phyloP scores from a whole-genome alignment of 2,329 filamentous ascomycete genomes.

The Leptosphaerulina australis region DNA sequence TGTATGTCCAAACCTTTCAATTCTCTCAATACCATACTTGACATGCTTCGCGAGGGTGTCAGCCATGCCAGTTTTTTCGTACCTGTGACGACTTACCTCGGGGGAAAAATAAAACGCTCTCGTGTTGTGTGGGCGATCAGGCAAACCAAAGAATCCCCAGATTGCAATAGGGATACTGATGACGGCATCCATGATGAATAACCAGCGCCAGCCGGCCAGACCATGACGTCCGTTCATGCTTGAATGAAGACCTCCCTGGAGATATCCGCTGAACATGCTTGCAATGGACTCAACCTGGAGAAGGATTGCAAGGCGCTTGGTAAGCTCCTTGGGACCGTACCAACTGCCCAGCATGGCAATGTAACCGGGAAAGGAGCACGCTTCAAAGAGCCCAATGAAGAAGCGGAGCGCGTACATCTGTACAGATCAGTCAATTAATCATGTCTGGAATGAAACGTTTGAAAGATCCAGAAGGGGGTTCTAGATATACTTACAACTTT shows the following conservation, averaged over 20 bases:
- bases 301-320: conserved; percentile 4
- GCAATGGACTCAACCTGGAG: not conserved
- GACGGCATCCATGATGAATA: conserved; percentile 4
- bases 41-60: no score
- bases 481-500: not conserved
- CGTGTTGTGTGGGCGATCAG: conserved; percentile 17
- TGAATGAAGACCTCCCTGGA: not conserved
- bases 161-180: not conserved
- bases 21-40: conserved; percentile 1
- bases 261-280: not conserved
- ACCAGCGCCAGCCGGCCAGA: not conserved
- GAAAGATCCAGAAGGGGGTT: no score
- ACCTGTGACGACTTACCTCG: no score
- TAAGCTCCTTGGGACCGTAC: conserved; percentile 8
- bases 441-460: not conserved
- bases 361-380: not conserved
- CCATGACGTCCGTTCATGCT: conserved; percentile 4
- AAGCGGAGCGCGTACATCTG: not conserved
- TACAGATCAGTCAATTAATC: not conserved
- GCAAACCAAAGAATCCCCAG: conserved; percentile 5
- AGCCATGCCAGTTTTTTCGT: no score
- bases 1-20: not conserved
- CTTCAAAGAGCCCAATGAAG: not conserved
- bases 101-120: conserved; percentile 7
- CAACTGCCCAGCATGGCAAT: not conserved